These are phyloP conservation scores for Rhinocladiella mackenziei DNA, from an alignment of 2,329 filamentous ascomycete species.

Conservation along the genomic window DNA sequence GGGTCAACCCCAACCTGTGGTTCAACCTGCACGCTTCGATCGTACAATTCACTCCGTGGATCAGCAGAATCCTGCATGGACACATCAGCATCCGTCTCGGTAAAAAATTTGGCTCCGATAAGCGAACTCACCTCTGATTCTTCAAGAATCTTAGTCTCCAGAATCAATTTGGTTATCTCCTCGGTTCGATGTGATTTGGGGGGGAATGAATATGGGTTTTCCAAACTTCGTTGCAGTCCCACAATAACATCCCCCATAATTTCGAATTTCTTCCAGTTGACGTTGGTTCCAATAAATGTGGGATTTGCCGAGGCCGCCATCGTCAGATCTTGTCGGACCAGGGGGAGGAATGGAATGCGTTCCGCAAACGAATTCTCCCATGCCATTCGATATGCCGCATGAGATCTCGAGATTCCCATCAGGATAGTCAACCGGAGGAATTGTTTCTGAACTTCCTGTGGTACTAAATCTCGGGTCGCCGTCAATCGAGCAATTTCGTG, in stretches of 20 bases:
- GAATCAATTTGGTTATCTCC: conserved; percentile 66
- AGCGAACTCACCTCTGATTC: conserved; percentile 73
- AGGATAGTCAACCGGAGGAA: conserved; percentile 85
- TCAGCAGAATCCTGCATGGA: conserved; percentile 48
- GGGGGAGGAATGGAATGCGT: conserved; percentile 86
- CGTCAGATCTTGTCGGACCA: conserved; percentile 84
- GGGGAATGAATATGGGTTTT: conserved; percentile 69
- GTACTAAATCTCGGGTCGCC: conserved; percentile 73
- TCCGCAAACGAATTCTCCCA: conserved; percentile 94
- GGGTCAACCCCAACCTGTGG: conserved; percentile 38
- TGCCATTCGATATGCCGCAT: conserved; percentile 91
- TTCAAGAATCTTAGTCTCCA: conserved; percentile 75
- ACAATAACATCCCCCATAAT: conserved; percentile 89
- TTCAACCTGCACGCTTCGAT: conserved; percentile 55
- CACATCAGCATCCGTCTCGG: no score
- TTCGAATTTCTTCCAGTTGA: conserved; percentile 99
- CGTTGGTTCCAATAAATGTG: conserved; percentile 74
- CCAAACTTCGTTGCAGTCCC: conserved; percentile 87
- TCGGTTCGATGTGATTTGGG: conserved; percentile 53
- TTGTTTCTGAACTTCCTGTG: conserved; percentile 68
- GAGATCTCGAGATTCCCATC: conserved; percentile 88
- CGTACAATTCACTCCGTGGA: conserved; percentile 44
- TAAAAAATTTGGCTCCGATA: no score
- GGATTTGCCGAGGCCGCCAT: conserved; percentile 88
- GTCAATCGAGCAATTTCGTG: conserved; percentile 77